Evolutionary conservation across 805 yeast species (phyloP).

Genomic region (Millerozyma acaciae): DNA sequence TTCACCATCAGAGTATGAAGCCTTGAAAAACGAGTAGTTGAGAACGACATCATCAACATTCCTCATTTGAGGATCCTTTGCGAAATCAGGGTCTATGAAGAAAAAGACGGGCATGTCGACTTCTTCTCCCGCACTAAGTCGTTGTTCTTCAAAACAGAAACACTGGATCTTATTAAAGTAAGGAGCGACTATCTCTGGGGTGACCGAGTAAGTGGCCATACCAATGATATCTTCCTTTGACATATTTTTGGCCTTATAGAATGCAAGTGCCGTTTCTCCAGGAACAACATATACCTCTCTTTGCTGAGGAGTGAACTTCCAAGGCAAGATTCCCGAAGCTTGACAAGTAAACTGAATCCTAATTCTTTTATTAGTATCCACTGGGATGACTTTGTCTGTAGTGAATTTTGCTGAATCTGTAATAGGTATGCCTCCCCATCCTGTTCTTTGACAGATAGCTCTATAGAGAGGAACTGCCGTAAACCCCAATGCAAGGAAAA

Average conservation of each 20-base stretch:
- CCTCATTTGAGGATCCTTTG: constrained; percentile 88
- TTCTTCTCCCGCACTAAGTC: constrained; percentile 91
- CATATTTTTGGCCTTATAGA: constrained; percentile 84
- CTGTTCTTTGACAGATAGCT: constrained; percentile 89
- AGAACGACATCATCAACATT: constrained; percentile 84
- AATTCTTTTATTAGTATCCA: constrained; percentile 77
- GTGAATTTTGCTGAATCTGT: constrained; percentile 80
- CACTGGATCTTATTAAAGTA: constrained; percentile 97
- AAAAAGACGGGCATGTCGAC: constrained; percentile 98
- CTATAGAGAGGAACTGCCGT: constrained; percentile 92
- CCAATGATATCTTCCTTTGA: constrained; percentile 91
- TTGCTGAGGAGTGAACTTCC: constrained; percentile 94
- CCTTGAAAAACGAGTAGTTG: constrained; percentile 88
- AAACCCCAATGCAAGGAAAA: constrained; percentile 74
- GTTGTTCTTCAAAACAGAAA: constrained; percentile 96
- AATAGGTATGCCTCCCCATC: constrained; percentile 94
- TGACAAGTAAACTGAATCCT: constrained; percentile 88
- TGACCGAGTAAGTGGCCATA: constrained; percentile 96
- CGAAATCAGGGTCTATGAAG: constrained; percentile 94
- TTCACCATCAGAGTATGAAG: constrained; percentile 41
- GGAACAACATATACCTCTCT: constrained; percentile 89
- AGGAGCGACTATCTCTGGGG: constrained; percentile 95
- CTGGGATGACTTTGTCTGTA: constrained; percentile 82
- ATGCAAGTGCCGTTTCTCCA: constrained; percentile 96
- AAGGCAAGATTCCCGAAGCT: constrained; percentile 84